Evolutionary conservation across 2,329 filamentous ascomycete genomes (phyloP).

Genomic region (Apiospora sp.): DNA sequence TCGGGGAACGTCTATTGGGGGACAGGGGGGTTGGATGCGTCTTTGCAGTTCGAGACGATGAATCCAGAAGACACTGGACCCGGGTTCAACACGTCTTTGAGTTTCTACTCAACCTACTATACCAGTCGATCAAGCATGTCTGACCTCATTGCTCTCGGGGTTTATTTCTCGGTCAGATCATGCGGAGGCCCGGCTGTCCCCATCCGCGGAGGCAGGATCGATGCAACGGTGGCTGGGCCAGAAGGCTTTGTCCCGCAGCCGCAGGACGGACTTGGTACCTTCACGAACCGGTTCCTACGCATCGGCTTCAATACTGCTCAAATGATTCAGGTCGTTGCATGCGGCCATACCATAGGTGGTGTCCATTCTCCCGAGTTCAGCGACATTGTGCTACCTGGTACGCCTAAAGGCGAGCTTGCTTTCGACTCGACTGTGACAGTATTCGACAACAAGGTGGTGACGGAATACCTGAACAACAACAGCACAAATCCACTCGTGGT

Average conservation of each 20-base stretch:
- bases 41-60: constrained; percentile 65
- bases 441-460: constrained; percentile 66
- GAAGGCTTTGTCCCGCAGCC: constrained; percentile 63
- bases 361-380: constrained; percentile 64
- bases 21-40: constrained; percentile 65
- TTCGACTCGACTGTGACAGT: constrained; percentile 56
- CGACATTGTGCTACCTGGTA: constrained; percentile 56
- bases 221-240: constrained; percentile 57
- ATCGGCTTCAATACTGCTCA: constrained; percentile 64
- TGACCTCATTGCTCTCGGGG: constrained; percentile 65
- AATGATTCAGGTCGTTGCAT: constrained; percentile 68
- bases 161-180: constrained; percentile 64
- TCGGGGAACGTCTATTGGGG: constrained; percentile 57
- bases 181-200: constrained; percentile 66
- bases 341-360: constrained; percentile 68
- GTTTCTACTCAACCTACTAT: constrained; percentile 61
- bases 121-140: constrained; percentile 60
- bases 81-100: constrained; percentile 61
- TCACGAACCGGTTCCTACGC: constrained; percentile 62
- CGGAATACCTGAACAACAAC: constrained; percentile 62
- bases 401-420: constrained; percentile 51
- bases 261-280: constrained; percentile 60
- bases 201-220: constrained; percentile 60
- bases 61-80: constrained; percentile 64
- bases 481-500: constrained; percentile 64